Evolutionary conservation across 257 asterid genomes (phyloP).

Genomic region (Lycium ferocissimum): DNA sequence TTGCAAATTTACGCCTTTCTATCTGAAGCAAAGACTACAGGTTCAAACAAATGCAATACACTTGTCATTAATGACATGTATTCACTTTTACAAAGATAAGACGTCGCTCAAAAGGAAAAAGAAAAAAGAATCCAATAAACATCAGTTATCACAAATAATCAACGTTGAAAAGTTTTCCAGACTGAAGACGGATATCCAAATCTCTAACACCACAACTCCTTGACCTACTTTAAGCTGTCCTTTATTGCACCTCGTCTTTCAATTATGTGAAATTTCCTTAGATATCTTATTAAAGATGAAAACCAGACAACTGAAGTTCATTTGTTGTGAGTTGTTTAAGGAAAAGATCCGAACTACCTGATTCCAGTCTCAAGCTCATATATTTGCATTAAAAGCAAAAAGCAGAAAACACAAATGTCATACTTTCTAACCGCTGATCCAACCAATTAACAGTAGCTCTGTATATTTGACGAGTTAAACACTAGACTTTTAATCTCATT

Average conservation of each 20-base stretch:
- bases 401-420: not conserved
- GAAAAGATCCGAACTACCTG: not conserved
- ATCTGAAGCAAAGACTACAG: not conserved
- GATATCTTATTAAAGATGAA: not conserved
- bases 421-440: not conserved
- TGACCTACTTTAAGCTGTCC: not conserved
- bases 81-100: not conserved
- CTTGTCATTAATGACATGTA: not conserved
- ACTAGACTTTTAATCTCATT: not conserved
- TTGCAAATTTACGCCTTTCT: not conserved
- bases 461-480: not conserved
- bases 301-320: conserved; percentile 1
- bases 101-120: not conserved
- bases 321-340: not conserved
- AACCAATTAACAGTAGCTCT: not conserved
- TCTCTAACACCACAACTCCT: not conserved
- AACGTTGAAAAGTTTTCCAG: not conserved
- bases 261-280: not conserved
- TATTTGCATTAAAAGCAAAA: not conserved
- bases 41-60: not conserved
- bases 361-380: not conserved
- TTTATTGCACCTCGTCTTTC: not conserved
- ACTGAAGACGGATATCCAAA: not conserved
- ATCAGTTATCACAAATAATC: not conserved
- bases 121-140: not conserved